Conservation (phyloP, 208 protist genomes). For the Spongospora subterranea region DNA sequence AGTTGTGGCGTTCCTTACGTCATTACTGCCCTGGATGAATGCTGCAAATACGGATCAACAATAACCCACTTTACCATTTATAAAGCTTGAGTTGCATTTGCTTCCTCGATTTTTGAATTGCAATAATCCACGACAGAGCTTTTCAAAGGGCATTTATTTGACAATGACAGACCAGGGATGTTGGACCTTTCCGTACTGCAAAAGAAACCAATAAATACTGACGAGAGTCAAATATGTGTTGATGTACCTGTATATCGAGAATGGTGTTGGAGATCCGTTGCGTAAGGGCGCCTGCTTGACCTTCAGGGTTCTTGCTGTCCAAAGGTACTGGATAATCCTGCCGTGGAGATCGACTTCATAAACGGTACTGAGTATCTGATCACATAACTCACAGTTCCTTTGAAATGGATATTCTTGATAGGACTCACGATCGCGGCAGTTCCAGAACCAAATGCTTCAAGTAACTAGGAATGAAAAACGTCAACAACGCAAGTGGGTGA, state of each 20-base stretch:
- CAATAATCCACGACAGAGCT: too few relatives aligned
- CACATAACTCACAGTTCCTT: conserved; percentile 45
- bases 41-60: neutral
- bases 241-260: conserved; percentile 38
- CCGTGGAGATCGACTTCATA: neutral
- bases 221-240: neutral
- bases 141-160: conserved; percentile 41
- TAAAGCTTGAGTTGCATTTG: too few relatives aligned
- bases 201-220: neutral
- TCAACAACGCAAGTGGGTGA: neutral
- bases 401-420: conserved; percentile 54
- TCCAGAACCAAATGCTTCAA: conserved; percentile 62
- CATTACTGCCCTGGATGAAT: conserved; percentile 43
- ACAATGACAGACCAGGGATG: conserved; percentile 64
- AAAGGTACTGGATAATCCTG: conserved; percentile 61
- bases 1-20: conserved; percentile 27
- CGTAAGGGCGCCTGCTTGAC: conserved; percentile 56
- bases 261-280: conserved; percentile 61
- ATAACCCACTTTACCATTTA: neutral
- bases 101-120: too few relatives aligned
- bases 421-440: conserved; percentile 65
- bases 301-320: conserved; percentile 6
- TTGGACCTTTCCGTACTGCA: conserved; percentile 63
- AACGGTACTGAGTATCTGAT: neutral
- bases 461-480: neutral